These are phyloP conservation scores for Lichtheimia hyalospora DNA, from an alignment of 371 early-diverging fungal species.

Conservation along the genomic window DNA sequence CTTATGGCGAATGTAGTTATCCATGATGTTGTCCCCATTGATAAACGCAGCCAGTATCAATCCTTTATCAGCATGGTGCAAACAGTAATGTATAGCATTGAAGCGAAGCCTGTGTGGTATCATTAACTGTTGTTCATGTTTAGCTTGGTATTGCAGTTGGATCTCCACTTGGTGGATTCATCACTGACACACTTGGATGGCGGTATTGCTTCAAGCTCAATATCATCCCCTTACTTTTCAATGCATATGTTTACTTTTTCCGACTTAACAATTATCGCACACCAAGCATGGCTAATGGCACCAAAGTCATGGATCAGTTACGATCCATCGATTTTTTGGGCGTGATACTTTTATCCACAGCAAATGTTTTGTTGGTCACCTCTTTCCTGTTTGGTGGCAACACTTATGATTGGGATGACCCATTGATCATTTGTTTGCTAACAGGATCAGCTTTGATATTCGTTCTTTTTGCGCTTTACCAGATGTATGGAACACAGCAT, in stretches of 20 bases:
- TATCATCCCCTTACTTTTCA: constrained; percentile 45
- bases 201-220: constrained; percentile 76
- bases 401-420: constrained; percentile 58
- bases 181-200: constrained; percentile 59
- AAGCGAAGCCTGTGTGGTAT: background rate
- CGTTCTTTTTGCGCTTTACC: constrained; percentile 50
- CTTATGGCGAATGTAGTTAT: constrained; percentile 7
- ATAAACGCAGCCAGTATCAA: constrained; percentile 34
- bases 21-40: constrained; percentile 28
- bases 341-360: constrained; percentile 40
- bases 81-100: constrained; percentile 12
- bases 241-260: constrained; percentile 32
- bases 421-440: constrained; percentile 49
- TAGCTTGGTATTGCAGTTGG: constrained; percentile 30
- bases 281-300: background rate
- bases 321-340: constrained; percentile 65
- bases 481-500: constrained; percentile 55
- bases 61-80: constrained; percentile 37
- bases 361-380: constrained; percentile 58
- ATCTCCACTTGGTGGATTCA: constrained; percentile 49
- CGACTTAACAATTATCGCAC: constrained; percentile 21
- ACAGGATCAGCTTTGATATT: constrained; percentile 39
- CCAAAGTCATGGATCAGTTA: constrained; percentile 25
- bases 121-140: background rate
- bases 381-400: constrained; percentile 62